These are phyloP conservation scores for Mortierella sp. DNA, from an alignment of 371 early-diverging fungal species.

Conservation along the genomic window DNA sequence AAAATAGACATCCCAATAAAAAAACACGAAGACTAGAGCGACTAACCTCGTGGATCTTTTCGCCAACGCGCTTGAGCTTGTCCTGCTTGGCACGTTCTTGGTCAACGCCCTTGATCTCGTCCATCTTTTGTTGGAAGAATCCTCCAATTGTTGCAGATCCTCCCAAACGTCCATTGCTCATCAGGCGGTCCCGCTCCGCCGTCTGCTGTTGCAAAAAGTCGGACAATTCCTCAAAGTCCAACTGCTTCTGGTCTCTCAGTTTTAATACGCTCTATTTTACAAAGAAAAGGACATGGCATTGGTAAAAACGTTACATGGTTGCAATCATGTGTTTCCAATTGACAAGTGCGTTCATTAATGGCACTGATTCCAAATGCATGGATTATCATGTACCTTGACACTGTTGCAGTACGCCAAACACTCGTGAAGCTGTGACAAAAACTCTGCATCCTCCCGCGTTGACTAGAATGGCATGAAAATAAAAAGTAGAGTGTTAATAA, in stretches of 20 bases:
- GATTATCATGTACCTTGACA: conserved; percentile 73
- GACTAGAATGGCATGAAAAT: conserved; percentile 44
- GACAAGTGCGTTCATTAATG: not conserved
- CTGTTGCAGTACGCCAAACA: conserved; percentile 89
- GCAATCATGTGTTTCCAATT: not conserved
- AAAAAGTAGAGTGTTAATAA: not conserved
- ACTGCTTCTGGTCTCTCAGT: conserved; percentile 92
- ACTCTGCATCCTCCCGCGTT: conserved; percentile 80
- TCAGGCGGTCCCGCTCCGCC: conserved; percentile 72
- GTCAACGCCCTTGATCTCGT: conserved; percentile 92
- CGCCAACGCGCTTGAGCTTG: conserved; percentile 79
- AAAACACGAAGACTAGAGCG: not conserved
- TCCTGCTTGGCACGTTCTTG: conserved; percentile 85
- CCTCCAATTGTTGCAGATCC: conserved; percentile 72
- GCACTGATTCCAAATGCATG: not conserved
- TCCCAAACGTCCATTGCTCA: conserved; percentile 66
- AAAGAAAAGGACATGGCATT: not conserved
- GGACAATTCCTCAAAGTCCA: conserved; percentile 92
- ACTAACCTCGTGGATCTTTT: conserved; percentile 80
- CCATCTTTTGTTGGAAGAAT: conserved; percentile 89
- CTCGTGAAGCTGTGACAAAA: conserved; percentile 85
- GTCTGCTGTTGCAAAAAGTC: conserved; percentile 78
- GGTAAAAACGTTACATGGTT: not conserved
- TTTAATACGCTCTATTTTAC: conserved; percentile 77
- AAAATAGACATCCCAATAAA: not conserved